Base-by-base conservation (phyloP, 2,329 filamentous ascomycete species). In the Aspergillus japonicus region DNA sequence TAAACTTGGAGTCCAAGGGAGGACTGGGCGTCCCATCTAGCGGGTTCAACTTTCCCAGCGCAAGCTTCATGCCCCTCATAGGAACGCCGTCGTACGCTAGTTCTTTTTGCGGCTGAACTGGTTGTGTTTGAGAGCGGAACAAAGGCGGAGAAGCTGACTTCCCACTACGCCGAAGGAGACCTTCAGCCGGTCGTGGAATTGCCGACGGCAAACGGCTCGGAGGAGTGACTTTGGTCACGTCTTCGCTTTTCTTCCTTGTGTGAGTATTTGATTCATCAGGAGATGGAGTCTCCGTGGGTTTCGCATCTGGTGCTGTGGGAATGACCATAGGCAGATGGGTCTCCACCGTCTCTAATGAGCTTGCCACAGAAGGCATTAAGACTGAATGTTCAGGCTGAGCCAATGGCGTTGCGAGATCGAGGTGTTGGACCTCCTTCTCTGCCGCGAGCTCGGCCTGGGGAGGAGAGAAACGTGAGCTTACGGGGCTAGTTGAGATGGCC, bases 391-490 rank as follows among this genome's bases (percentile, higher is more conserved):
- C 69, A n/a, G 69, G 63, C 31, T 73, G 64, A 50, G 60, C 62
- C 24, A 69, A 62, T 48, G 73, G 65, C 44, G 86, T 74, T 21
- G 84, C 85, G 50, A 88, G 78, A 71, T 89, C 86, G 10, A 89
- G 77, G 72, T 87, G 86, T 48, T 82, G 82, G 19, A 87, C 80
- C 58, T 83, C 82, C 53, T 87, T 80, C 47, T 81, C 78, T 50
- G 82, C 57, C 26, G 68, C 67, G 47, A 67, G 63, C 54, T 70
- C 67, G 39, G 64, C 61, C 44, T 67, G 68, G 5, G 68, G 62
- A 31, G 66, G 62, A 3, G 61, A 60, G n/a, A 66, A 57, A 14
- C 54, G 56, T 42, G 59, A 67, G 21, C 58, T 64, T 56, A 63
- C 63, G 39, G 63, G 55, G 44, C 68, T 65, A 26, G 64, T 59